phyloP scores from a whole-genome alignment of 441 rosid species.

The Gossypium trilobum region DNA sequence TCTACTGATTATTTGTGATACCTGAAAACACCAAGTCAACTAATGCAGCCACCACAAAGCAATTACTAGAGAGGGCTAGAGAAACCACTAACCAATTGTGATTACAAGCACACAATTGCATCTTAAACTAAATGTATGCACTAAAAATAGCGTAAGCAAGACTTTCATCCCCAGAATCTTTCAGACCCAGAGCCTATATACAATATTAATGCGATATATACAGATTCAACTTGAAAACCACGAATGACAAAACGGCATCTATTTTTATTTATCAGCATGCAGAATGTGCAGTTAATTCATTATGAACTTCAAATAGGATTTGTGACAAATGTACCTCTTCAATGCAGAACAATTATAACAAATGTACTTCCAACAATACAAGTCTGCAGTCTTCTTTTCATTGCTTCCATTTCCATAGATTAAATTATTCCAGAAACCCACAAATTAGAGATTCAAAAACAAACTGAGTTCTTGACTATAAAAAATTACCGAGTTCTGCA shows the following conservation, averaged over 20 bases:
- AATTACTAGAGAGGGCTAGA: background rate
- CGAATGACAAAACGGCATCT: background rate
- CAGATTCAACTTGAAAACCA: background rate
- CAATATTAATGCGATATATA: background rate
- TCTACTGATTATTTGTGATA: too few relatives aligned
- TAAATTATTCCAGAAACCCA: background rate
- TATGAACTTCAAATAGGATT: background rate
- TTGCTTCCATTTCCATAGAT: background rate
- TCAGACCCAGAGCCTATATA: background rate
- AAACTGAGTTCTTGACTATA: background rate
- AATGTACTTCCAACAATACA: background rate
- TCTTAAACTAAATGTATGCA: background rate
- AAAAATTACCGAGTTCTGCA: background rate
- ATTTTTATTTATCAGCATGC: background rate
- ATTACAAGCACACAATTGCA: background rate
- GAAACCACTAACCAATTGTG: background rate
- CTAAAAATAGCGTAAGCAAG: background rate
- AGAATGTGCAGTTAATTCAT: background rate
- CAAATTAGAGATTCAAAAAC: background rate
- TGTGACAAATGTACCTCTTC: background rate
- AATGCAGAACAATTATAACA: background rate
- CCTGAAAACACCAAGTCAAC: background rate
- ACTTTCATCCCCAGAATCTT: background rate
- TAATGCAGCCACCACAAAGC: background rate
- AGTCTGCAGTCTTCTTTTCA: background rate